Conservation (phyloP, 2,329 filamentous ascomycete species). For the Alternaria solani region DNA sequence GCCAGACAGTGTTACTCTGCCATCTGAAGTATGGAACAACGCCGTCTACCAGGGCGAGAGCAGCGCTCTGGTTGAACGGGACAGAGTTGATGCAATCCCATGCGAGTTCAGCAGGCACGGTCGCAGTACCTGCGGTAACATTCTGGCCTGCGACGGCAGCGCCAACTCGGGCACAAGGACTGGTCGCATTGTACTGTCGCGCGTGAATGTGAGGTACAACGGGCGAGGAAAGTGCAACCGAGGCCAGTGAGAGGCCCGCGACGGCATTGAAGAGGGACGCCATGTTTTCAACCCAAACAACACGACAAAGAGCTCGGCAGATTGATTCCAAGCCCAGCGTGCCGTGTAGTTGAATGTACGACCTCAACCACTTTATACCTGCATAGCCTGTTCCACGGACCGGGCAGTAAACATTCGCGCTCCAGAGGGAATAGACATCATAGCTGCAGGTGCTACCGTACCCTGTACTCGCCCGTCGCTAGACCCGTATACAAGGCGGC, state of each 20-base stretch:
- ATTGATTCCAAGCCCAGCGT: constrained; percentile 2
- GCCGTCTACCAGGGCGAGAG: constrained; percentile 52
- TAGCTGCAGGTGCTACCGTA: constrained; percentile 20
- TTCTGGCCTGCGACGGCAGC: constrained; percentile 37
- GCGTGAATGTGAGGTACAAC: constrained; percentile 30
- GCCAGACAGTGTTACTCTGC: constrained; percentile 56
- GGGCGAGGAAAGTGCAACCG: constrained; percentile 38
- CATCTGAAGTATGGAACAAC: constrained; percentile 57
- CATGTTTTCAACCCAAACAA: constrained; percentile 29
- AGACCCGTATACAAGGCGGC: constrained; percentile 23
- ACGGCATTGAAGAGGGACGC: constrained; percentile 30
- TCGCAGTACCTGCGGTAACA: constrained; percentile 40
- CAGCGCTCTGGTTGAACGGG: constrained; percentile 55
- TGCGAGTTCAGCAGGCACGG: constrained; percentile 54
- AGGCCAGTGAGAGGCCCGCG: constrained; percentile 37
- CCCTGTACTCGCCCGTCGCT: constrained; percentile 8
- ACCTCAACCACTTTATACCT: constrained; percentile 18
- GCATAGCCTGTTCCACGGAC: constrained; percentile 18
- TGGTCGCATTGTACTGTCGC: constrained; percentile 39
- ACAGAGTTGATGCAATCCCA: constrained; percentile 58
- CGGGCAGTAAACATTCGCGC: constrained; percentile 3
- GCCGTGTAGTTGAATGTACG: neutral
- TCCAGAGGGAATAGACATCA: constrained; percentile 23
- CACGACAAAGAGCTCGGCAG: neutral
- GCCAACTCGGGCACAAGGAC: constrained; percentile 45